Percentiles rank a stretch among this genome's conserved stretches.
phyloP scores from a whole-genome alignment of 257 asterid species.

The Solanum ossicruentum region DNA sequence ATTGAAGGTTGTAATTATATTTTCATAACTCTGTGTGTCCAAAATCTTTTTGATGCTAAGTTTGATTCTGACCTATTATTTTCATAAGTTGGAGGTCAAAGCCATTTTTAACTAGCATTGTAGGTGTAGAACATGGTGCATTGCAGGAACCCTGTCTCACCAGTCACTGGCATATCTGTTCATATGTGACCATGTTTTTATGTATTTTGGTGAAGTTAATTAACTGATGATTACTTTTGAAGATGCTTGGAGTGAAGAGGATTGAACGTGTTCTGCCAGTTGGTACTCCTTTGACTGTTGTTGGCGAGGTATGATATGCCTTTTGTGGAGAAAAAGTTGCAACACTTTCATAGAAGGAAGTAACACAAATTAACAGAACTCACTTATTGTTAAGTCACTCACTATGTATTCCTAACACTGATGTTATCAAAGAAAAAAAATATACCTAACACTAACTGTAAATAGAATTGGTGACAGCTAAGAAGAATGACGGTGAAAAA shows the following conservation, averaged over 20 bases:
- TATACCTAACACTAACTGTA: background rate
- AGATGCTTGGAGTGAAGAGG: slow-evolving; percentile 99
- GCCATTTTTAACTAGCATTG: background rate
- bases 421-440: background rate
- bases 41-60: background rate
- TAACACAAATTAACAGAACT: background rate
- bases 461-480: background rate
- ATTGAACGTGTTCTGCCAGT: slow-evolving; percentile 95
- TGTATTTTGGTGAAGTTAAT: background rate
- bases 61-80: background rate
- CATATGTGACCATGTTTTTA: background rate
- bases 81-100: background rate
- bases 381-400: background rate
- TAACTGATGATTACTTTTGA: slow-evolving; percentile 8
- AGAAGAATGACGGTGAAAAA: background rate
- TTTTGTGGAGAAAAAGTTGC: background rate
- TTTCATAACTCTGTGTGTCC: background rate
- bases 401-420: background rate
- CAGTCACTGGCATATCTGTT: background rate
- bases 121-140: background rate
- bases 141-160: background rate
- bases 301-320: slow-evolving; percentile 78
- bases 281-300: slow-evolving; percentile 89
- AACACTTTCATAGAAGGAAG: background rate
- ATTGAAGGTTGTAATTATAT: background rate